Conservation (phyloP, 2,329 filamentous ascomycete genomes). For the Aspergillus sp. region DNA sequence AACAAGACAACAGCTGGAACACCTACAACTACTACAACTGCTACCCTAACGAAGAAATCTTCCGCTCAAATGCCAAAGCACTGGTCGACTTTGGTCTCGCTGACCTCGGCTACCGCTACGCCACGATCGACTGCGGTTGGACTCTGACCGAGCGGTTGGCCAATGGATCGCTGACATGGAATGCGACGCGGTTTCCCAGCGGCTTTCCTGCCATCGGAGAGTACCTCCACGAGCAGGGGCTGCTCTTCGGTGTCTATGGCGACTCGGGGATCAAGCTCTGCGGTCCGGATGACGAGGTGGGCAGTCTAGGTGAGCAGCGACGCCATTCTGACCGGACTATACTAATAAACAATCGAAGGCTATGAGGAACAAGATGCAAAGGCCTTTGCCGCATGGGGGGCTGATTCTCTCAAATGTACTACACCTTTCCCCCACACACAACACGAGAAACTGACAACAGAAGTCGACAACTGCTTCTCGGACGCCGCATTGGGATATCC, state of each 20-base stretch:
- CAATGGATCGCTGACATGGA: constrained; percentile 43
- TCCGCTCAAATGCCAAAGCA: constrained; percentile 54
- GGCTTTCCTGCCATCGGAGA: constrained; percentile 42
- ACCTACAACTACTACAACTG: constrained; percentile 59
- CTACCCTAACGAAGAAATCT: constrained; percentile 48
- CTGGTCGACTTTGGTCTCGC: constrained; percentile 53
- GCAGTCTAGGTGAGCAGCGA: constrained; percentile 39
- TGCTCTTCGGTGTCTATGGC: constrained; percentile 47
- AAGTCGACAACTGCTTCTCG: constrained; percentile 52
- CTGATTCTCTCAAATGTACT: constrained; percentile 53
- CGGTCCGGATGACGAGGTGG: constrained; percentile 31
- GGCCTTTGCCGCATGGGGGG: constrained; percentile 33
- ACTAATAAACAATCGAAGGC: constrained; percentile 23
- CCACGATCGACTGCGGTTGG: constrained; percentile 63
- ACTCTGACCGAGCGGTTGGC: constrained; percentile 34
- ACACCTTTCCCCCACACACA: background rate
- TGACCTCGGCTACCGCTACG: constrained; percentile 55
- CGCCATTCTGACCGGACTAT: constrained; percentile 3
- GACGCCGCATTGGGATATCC: constrained; percentile 39
- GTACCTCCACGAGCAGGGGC: constrained; percentile 39
- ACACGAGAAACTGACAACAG: background rate
- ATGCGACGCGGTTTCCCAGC: constrained; percentile 41
- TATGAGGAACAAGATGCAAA: constrained; percentile 45
- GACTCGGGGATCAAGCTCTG: constrained; percentile 46
- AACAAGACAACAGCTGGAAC: constrained; percentile 50